These are phyloP conservation scores for Coniochaeta pulveracea DNA, from an alignment of 2,329 filamentous ascomycete genomes.

Conservation along the genomic window DNA sequence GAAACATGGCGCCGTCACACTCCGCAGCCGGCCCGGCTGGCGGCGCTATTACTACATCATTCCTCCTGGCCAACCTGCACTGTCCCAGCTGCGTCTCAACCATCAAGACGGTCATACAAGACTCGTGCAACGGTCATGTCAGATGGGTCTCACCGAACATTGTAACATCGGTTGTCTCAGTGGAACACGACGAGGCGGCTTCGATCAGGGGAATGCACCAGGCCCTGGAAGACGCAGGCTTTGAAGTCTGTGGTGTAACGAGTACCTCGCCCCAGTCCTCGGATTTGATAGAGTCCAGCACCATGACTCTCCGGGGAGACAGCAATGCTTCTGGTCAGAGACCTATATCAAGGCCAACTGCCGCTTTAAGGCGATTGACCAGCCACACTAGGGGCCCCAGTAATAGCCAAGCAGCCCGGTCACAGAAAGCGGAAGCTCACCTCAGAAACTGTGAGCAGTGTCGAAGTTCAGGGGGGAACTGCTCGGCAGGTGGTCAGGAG, in stretches of 20 bases:
- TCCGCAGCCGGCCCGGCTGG: background rate
- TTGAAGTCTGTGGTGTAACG: constrained; percentile 41
- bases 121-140: constrained; percentile 31
- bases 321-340: constrained; percentile 7
- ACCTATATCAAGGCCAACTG: constrained; percentile 5
- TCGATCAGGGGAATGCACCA: constrained; percentile 29
- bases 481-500: background rate
- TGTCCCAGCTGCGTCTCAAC: constrained; percentile 62
- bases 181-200: constrained; percentile 40
- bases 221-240: constrained; percentile 44
- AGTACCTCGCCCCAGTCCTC: constrained; percentile 19
- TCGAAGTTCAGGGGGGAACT: constrained; percentile 6
- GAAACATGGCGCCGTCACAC: constrained; percentile 11
- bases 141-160: constrained; percentile 58
- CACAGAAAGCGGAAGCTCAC: constrained; percentile 20
- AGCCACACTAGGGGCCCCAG: constrained; percentile 11
- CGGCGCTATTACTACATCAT: constrained; percentile 37
- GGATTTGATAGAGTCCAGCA: constrained; percentile 11
- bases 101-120: constrained; percentile 48
- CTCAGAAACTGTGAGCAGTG: constrained; percentile 31
- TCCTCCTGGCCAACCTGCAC: constrained; percentile 65
- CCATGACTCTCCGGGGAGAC: constrained; percentile 9
- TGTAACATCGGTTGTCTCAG: constrained; percentile 57
- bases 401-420: constrained; percentile 8
- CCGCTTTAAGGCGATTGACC: constrained; percentile 14